Evolutionary conservation across 2,329 filamentous ascomycete species (phyloP).

Genomic region (Colletotrichum gloeosporioides): DNA sequence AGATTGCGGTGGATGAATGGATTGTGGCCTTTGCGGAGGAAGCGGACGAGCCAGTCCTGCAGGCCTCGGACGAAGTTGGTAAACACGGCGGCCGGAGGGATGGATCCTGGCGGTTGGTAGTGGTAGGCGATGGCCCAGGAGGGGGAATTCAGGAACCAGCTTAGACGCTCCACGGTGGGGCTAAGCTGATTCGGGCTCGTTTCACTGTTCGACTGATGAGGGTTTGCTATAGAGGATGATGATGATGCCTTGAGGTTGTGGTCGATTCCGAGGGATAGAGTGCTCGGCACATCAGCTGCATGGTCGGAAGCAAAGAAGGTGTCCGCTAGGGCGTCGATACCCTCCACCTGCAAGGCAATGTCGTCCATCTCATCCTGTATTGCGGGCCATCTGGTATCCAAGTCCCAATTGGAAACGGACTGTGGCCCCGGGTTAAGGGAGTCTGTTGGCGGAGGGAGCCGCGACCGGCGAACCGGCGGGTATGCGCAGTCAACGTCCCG

Average conservation of each 20-base stretch:
- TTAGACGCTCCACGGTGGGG: neutral
- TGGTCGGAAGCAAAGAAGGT: neutral
- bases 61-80: conserved; percentile 11
- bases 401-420: neutral
- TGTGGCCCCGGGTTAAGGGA: neutral
- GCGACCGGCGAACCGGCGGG: neutral
- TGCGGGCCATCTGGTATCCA: neutral
- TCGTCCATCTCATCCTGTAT: neutral
- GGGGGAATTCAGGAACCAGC: neutral
- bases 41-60: conserved; percentile 24
- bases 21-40: conserved; percentile 23
- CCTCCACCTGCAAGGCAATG: neutral
- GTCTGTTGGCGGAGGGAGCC: neutral
- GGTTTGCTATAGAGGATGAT: neutral
- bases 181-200: neutral
- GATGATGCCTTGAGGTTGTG: neutral
- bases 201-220: neutral
- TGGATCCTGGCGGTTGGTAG: neutral
- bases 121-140: conserved; percentile 7
- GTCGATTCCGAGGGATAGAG: neutral
- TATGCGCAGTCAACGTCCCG: conserved; percentile 2
- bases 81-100: neutral
- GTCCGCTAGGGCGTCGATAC: neutral
- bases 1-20: conserved; percentile 27
- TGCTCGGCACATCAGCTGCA: neutral